These are phyloP conservation scores for Populus hybrid DNA, from an alignment of 441 rosid species.

Conservation along the genomic window DNA sequence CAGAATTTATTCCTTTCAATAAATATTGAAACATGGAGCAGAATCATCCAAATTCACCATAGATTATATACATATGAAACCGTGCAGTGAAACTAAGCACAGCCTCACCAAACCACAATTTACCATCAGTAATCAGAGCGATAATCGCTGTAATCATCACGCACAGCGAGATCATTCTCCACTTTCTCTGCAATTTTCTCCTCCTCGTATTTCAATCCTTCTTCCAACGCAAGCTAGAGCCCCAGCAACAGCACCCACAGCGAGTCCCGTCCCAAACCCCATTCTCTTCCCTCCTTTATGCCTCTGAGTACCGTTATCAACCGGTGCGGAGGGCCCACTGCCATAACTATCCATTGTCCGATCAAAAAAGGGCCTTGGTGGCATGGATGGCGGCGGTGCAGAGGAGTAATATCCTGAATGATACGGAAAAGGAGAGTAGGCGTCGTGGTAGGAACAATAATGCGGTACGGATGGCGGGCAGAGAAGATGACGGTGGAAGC, in stretches of 20 bases:
- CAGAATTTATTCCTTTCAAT: not conserved
- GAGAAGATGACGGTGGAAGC: slow-evolving; percentile 21
- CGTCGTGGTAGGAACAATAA: slow-evolving; percentile 20
- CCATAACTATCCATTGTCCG: slow-evolving; percentile 19
- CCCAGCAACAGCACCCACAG: slow-evolving; percentile 81
- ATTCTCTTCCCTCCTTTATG: slow-evolving; percentile 13
- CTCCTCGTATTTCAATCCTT: slow-evolving; percentile 61
- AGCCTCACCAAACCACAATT: not conserved
- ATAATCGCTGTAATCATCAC: slow-evolving; percentile 30
- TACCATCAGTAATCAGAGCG: not conserved
- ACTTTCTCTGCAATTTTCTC: slow-evolving; percentile 58
- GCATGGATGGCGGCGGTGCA: slow-evolving; percentile 30
- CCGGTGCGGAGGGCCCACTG: slow-evolving; percentile 42
- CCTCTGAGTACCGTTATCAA: slow-evolving; percentile 31
- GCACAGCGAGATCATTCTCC: slow-evolving; percentile 47
- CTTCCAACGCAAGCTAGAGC: slow-evolving; percentile 49
- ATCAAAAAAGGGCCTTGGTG: slow-evolving; percentile 28
- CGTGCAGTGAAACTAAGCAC: not conserved
- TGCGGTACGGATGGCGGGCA: slow-evolving; percentile 18
- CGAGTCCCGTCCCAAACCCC: slow-evolving; percentile 82
- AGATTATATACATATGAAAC: not conserved
- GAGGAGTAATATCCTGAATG: slow-evolving; percentile 30
- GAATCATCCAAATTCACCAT: not conserved
- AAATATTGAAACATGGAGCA: not conserved
- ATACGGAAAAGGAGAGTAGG: slow-evolving; percentile 24